These are phyloP conservation scores for Candida glucosophila DNA, from an alignment of 1,139 yeast species.

Conservation along the genomic window DNA sequence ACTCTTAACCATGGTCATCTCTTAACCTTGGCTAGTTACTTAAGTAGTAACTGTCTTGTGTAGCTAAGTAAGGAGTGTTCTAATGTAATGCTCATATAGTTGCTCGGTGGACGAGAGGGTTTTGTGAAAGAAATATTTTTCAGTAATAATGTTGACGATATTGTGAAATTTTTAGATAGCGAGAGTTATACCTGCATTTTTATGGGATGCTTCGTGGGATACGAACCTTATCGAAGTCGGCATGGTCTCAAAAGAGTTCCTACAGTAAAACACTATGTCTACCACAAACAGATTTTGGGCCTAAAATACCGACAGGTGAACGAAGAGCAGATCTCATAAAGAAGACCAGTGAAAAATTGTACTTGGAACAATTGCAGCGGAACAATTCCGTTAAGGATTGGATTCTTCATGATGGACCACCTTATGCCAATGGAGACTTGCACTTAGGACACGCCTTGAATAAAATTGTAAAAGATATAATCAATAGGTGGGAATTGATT, in stretches of 20 bases:
- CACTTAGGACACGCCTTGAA: constrained; percentile 94
- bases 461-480: constrained; percentile 79
- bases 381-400: constrained; percentile 30
- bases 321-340: constrained; percentile 17
- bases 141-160: constrained; percentile 1
- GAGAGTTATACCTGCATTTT: too few species aligned
- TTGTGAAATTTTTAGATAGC: constrained; percentile 2
- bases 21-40: too few species aligned
- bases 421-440: constrained; percentile 91
- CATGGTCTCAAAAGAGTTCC: constrained; percentile 4
- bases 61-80: too few species aligned
- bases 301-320: constrained; percentile 29
- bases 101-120: too few species aligned
- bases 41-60: too few species aligned
- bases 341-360: constrained; percentile 21
- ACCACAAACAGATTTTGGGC: constrained; percentile 34
- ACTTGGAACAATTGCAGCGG: constrained; percentile 24
- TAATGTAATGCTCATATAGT: too few species aligned
- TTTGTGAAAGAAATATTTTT: too few species aligned
- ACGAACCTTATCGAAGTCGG: constrained; percentile 1
- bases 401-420: constrained; percentile 93
- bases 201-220: constrained; percentile 2
- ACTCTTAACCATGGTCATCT: too few species aligned
- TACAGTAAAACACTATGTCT: constrained; percentile 31
- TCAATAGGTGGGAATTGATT: constrained; percentile 62